phyloP scores from a whole-genome alignment of 768 basidiomycete genomes.

The Pulveroboletus sp. region DNA sequence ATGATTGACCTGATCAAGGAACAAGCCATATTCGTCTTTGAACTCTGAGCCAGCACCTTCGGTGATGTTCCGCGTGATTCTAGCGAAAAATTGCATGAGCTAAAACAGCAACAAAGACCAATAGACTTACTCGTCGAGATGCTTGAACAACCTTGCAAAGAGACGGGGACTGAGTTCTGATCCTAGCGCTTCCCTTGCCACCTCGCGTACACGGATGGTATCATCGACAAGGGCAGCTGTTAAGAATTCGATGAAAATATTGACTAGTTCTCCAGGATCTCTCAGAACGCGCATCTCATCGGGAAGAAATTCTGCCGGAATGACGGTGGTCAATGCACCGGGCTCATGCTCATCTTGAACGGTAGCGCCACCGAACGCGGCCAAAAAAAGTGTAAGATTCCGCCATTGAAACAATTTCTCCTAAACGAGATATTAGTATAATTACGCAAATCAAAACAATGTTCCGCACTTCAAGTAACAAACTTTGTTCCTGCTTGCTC shows the following conservation, averaged over 20 bases:
- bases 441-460: neutral
- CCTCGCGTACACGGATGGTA: slow-evolving; percentile 65
- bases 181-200: slow-evolving; percentile 76
- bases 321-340: slow-evolving; percentile 45
- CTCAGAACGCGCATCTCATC: slow-evolving; percentile 65
- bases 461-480: slow-evolving; percentile 35
- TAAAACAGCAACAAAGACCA: neutral
- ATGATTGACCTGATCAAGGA: slow-evolving; percentile 66
- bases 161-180: slow-evolving; percentile 69
- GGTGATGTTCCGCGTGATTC: slow-evolving; percentile 50
- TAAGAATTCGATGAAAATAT: slow-evolving; percentile 61
- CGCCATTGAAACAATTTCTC: slow-evolving; percentile 81
- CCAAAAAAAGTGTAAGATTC: slow-evolving; percentile 73
- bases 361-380: slow-evolving; percentile 67
- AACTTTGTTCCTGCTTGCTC: slow-evolving; percentile 34
- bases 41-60: slow-evolving; percentile 42
- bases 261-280: slow-evolving; percentile 54
- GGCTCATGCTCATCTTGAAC: slow-evolving; percentile 49
- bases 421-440: slow-evolving; percentile 33
- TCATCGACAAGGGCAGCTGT: slow-evolving; percentile 66
- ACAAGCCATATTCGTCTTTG: slow-evolving; percentile 38
- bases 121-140: slow-evolving; percentile 64
- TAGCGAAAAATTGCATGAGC: slow-evolving; percentile 19
- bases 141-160: slow-evolving; percentile 61
- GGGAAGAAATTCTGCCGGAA: slow-evolving; percentile 58